Base-by-base conservation (phyloP, 768 basidiomycete genomes). In the Panus rudis region DNA sequence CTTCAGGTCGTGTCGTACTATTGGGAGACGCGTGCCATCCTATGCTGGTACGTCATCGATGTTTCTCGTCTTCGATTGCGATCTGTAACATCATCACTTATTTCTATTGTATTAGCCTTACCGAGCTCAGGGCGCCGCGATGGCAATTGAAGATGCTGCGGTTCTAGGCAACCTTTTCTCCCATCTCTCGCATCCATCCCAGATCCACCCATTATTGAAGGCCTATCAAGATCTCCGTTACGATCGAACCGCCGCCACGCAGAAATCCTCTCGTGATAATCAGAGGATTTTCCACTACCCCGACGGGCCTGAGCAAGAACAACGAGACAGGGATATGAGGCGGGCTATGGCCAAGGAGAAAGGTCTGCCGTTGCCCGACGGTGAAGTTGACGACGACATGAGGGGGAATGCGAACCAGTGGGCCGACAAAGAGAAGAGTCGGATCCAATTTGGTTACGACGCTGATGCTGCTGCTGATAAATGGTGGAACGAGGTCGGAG, bases 161-260 rank as follows among this genome's bases (percentile, higher is more conserved):
- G 69, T 73, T 8, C 56, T 75, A 17, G 64, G 64, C 13, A 58
- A 67, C 41, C 64, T 80, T 12, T 67, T 81, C 50, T 72, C 74
- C 0, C 69, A 59, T 19, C 52, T 81, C 34, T 62, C 70, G 0
- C 57, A 60, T 20, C 57, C 49, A 17, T 37, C 58, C 0, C 77
- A 81, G 52, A 65, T 79, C 8, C 43, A 49, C 1, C 55, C 64
- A 3, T 60, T 81, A 13, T 60, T 82, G 10, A 60, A 59, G 8
- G 78, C 73, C 0, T 82, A 81, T 50, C 59, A 80, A 45, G 51
- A 53, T 3, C 65, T 82, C 14, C 75, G 79, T 2, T 66, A 71
- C 25, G 50, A 60, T 4, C 76, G 80, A 21, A 67, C 76, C 3
- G 63, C 71, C 0, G 62, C 54, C 12, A 76, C 74, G 1, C 79